Percentiles rank a stretch among this genome's conserved stretches.
phyloP scores from a whole-genome alignment of 306 rosid genomes.

The Echinosophora koreensis region DNA sequence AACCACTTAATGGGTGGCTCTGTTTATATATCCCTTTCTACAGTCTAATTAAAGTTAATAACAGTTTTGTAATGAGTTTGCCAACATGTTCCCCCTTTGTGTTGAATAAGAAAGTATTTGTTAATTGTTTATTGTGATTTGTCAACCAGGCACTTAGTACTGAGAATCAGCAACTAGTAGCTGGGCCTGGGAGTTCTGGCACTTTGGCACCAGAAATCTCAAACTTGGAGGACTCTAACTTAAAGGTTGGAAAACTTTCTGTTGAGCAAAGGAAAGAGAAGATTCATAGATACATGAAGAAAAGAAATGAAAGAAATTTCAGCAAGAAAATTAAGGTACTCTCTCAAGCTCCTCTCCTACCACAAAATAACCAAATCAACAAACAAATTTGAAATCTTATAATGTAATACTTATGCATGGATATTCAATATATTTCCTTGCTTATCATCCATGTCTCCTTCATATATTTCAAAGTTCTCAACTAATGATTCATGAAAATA shows the following conservation, averaged over 20 bases:
- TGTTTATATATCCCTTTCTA: constrained; percentile 36
- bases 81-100: constrained; percentile 18
- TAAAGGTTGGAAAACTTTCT: constrained; percentile 92
- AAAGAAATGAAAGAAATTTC: constrained; percentile 93
- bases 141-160: constrained; percentile 62
- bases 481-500: constrained; percentile 35
- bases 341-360: not conserved
- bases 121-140: constrained; percentile 7
- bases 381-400: constrained; percentile 19
- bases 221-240: constrained; percentile 77
- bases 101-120: constrained; percentile 31
- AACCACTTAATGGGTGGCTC: constrained; percentile 37
- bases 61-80: constrained; percentile 17
- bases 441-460: not conserved
- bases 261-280: constrained; percentile 93
- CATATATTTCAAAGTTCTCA: constrained; percentile 9
- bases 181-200: constrained; percentile 69
- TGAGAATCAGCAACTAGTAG: constrained; percentile 73
- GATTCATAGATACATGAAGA: constrained; percentile 97
- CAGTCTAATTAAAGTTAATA: constrained; percentile 32
- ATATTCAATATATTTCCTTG: not conserved
- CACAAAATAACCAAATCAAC: not conserved
- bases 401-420: constrained; percentile 20
- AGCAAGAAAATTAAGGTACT: constrained; percentile 97
- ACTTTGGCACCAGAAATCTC: constrained; percentile 79